Base-by-base conservation (phyloP, 805 yeast species). In the Cyberlindnera bimundalis region DNA sequence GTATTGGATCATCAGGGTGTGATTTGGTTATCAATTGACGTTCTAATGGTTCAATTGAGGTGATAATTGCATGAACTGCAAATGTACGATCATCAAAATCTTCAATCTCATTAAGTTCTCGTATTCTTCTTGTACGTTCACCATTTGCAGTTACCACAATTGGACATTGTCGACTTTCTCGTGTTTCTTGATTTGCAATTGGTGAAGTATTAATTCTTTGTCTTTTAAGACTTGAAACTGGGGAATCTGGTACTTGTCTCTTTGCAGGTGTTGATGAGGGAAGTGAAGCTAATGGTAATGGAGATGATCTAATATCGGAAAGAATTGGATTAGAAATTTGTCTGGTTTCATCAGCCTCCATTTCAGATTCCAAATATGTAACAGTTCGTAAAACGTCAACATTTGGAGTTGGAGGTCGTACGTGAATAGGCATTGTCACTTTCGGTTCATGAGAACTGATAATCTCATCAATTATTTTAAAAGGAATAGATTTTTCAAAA, bases 11-110 rank as follows among this genome's bases (percentile, higher is more conserved):
- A 30, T 30, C 30, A 3, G 25, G 15, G 11, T 18, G 17, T 2
- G 36, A 5, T 19, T 37, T 37, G 25, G 31, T 17, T 15, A 33
- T 18, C 28, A 42, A 16, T n/a, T 42, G 46, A 7, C 35, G 13
- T 10, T 16, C 25, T 8, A 39, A 18, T 5, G 57, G 57, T 23
- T 49, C 53, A 29, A 55, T 42, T 13, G 42, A 46, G 10, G 53
- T 43, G 7, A 55, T 37, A 2, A 27, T 35, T 0, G 51, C 59
- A 12, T 24, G 20, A 2, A 52, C 43, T 8, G 39, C 41, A 27
- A 29, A 52, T 6, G 33, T 34, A 5, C 42, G 40, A n/a, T 53
- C 55, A 37, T 53, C 57, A 18, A 51, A 37, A 16, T 35, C 40
- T 4, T 47, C 48, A 13, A 52, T 46, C 3, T 23, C 17, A 27